Percentiles rank a stretch among this genome's conserved stretches.
Conservation (phyloP, 2,329 filamentous ascomycete species). For the Canariomyces notabilis region DNA sequence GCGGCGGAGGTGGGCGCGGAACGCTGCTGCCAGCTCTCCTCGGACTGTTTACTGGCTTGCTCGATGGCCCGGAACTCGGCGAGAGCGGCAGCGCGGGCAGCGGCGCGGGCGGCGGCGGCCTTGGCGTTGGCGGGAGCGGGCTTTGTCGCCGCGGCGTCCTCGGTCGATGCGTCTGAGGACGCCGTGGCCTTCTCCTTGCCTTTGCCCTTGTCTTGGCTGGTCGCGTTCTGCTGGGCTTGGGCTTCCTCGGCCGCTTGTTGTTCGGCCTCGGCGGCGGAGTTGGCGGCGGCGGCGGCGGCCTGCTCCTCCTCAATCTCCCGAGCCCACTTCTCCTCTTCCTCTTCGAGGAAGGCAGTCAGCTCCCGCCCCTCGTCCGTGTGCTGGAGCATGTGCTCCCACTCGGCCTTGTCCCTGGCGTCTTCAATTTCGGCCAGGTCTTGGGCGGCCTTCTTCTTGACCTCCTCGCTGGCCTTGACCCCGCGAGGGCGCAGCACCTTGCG, state of each 20-base stretch:
- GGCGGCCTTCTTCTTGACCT: not conserved
- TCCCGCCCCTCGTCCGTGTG: too few relatives aligned
- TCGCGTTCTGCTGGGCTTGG: not conserved
- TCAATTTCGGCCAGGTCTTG: not conserved
- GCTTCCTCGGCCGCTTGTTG: not conserved
- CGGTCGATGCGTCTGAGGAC: too few relatives aligned
- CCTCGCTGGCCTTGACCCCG: not conserved
- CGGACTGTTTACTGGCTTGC: too few relatives aligned
- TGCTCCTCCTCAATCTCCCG: not conserved
- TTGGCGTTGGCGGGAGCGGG: too few relatives aligned
- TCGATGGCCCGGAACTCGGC: not conserved
- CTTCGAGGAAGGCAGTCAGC: too few relatives aligned
- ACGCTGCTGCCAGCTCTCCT: not conserved
- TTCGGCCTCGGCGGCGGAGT: not conserved
- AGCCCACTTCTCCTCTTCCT: not conserved
- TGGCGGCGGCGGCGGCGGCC: not conserved
- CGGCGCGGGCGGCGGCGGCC: too few relatives aligned
- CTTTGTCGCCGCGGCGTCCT: too few relatives aligned
- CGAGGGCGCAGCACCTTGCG: constrained; percentile 4
- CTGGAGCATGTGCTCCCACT: not conserved
- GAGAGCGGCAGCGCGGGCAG: too few relatives aligned
- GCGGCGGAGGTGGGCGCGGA: not conserved
- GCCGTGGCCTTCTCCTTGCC: constrained; percentile 1
- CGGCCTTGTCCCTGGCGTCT: not conserved
- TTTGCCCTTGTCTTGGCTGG: not conserved